These are phyloP conservation scores for sorghum (Sorghum bicolor) DNA, from an alignment of 176 grass and related monocot genomes.

Conservation along the genomic window Sorghum_bicolor_NCBIv3 NC_012878.2:55001501-55002000, in stretches of 20 bases:
- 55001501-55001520: no score
- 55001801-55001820: not conserved
- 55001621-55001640: no score
- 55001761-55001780: not conserved
- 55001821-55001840: not conserved
- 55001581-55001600: no score
- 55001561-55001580: no score
- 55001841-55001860: not conserved
- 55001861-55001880: not conserved
- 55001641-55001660: no score
- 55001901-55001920: not conserved
- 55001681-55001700: not conserved
- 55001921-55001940: not conserved
- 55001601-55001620: no score
- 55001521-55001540: no score
- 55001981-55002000: not conserved
- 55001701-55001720: not conserved
- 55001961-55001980: not conserved
- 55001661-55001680: not conserved
- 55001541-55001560: no score
- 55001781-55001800: not conserved
- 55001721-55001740: not conserved
- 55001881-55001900: not conserved
- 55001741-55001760: not conserved
- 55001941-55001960: not conserved